Evolutionary conservation across 208 protist genomes (phyloP).

Genomic region (Endotrypanum monterogeii): DNA sequence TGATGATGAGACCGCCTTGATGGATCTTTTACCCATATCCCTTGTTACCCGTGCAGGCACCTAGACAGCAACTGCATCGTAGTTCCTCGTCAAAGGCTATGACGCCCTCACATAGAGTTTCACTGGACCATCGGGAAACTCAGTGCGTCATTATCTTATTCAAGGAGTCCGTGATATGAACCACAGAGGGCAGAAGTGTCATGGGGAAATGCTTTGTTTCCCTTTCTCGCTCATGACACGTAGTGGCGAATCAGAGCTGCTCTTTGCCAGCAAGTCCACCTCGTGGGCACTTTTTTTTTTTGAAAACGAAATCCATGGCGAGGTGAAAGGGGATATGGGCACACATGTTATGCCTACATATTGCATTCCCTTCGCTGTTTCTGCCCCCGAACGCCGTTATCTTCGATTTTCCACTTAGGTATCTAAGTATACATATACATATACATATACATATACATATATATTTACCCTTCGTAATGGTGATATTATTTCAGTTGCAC

Average conservation of each 20-base stretch:
- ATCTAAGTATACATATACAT: background rate
- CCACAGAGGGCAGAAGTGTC: background rate
- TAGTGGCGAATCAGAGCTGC: background rate
- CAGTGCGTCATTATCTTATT: background rate
- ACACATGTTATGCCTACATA: background rate
- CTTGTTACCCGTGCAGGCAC: slow-evolving; percentile 23
- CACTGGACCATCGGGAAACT: background rate
- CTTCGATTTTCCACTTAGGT: background rate
- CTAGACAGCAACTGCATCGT: slow-evolving; percentile 1
- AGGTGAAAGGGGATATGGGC: background rate
- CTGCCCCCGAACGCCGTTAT: background rate
- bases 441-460: background rate
- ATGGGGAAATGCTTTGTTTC: background rate
- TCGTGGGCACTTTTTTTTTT: background rate
- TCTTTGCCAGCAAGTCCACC: background rate
- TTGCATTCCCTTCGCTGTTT: background rate
- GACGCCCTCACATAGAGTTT: background rate
- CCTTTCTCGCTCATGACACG: background rate
- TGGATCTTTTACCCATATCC: slow-evolving; percentile 29
- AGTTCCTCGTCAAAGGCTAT: background rate
- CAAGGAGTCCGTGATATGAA: background rate
- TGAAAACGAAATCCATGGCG: background rate
- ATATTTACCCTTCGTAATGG: background rate
- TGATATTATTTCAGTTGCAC: background rate
- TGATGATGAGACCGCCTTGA: slow-evolving; percentile 25